Base-by-base conservation (phyloP, 768 basidiomycete species). In the Xerocomus potaroensis region DNA sequence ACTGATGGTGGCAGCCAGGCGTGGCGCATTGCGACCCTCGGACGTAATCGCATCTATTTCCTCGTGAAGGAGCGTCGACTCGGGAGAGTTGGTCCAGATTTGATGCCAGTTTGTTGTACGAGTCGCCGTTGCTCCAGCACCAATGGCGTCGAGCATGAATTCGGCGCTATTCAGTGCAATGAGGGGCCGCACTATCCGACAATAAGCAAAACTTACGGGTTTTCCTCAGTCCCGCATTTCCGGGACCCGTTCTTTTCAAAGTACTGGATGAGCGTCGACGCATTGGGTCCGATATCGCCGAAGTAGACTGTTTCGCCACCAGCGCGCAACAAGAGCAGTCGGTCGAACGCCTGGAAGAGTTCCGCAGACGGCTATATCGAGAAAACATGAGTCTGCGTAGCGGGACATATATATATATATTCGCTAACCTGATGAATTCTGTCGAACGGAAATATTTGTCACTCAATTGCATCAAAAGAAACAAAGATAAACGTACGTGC, bases 261-360 rank as follows among this genome's bases (percentile, higher is more conserved):
- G 64, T 94, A 93, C n/a, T 73, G 59, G 45, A 91, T 79, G 16
- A 93, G 62, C 0, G 77, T 77, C 8, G 72, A 61, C 0, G 87
- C 72, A 48, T 83, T 77, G n/a, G 67, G 52, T 1, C 90, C 89
- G 21, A 90, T 61, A 43, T 87, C 81, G 15, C 79, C 80, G 54
- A 80, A 80, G 65, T 83, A 84, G 14, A 80, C 79, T 2, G 73
- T 77, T 62, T 81, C 66, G 18, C 92, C 92, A 12, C 92, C 91
- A 53, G 80, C 79, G 35, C 80, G 76, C 4, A 95, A 72, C 1
- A 95, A 74, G 8, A 94, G 69, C 1, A 95, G 69, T 24, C 84
- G 69, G 57, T 94, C 91, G 53, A 93, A 93, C 35, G 71, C 72
- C 56, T 87, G 79, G 72, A 92, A 94, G 21, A 92, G 69, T 58